Evolutionary conservation across 345 rosid species (phyloP).

Genomic region (Adansonia digitata): DNA sequence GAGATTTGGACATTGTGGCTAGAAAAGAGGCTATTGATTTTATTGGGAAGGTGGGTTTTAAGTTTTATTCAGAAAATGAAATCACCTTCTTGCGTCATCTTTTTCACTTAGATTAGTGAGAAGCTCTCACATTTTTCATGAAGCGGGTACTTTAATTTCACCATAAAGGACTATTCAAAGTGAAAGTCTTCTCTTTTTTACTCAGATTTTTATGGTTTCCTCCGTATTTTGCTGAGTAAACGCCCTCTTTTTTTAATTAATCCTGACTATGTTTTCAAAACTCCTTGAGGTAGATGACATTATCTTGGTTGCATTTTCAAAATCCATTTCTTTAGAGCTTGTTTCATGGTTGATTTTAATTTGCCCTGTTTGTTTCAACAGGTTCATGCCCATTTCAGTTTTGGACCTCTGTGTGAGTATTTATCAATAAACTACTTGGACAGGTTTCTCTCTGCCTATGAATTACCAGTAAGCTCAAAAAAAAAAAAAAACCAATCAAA

Average conservation of each 20-base stretch:
- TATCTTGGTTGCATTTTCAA: background rate
- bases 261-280: background rate
- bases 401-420: slow-evolving; percentile 62
- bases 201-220: background rate
- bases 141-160: background rate
- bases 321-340: slow-evolving; percentile 9
- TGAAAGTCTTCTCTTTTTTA: background rate
- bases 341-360: slow-evolving; percentile 18
- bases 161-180: background rate
- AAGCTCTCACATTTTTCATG: background rate
- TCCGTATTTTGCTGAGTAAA: background rate
- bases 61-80: background rate
- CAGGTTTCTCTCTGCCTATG: slow-evolving; percentile 64
- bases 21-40: slow-evolving; percentile 56
- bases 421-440: slow-evolving; percentile 65
- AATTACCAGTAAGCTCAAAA: slow-evolving; percentile 61
- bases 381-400: slow-evolving; percentile 58
- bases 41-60: slow-evolving; percentile 53
- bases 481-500: background rate
- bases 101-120: background rate
- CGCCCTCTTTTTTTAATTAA: background rate
- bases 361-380: slow-evolving; percentile 29
- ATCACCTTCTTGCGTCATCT: background rate
- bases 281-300: background rate
- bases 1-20: slow-evolving; percentile 45